Conservation (phyloP, 2,329 filamentous ascomycete species). For the Parastagonospora nodorum region DNA sequence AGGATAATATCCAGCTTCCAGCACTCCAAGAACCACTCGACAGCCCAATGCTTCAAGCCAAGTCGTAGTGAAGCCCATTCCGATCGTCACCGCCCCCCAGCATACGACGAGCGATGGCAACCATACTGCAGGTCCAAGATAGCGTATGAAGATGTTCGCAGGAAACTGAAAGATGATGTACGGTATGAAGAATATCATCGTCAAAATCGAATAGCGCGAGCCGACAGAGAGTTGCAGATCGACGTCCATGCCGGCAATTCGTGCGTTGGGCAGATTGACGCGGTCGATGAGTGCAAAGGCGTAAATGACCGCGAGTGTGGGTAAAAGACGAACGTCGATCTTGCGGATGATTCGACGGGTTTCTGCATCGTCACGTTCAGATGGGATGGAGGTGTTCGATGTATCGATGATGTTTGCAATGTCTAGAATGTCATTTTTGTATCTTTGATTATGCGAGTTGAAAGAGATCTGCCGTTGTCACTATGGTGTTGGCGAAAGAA, state of each 20-base stretch:
- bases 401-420: slow-evolving; percentile 1
- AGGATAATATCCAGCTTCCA: slow-evolving; percentile 27
- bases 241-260: slow-evolving; percentile 15
- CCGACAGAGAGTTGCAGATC: slow-evolving; percentile 20
- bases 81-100: slow-evolving; percentile 24
- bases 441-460: not conserved
- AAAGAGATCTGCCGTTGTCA: slow-evolving; percentile 6
- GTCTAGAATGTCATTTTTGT: slow-evolving; percentile 6
- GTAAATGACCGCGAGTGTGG: slow-evolving; percentile 39
- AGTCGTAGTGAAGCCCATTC: slow-evolving; percentile 22
- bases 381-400: not conserved
- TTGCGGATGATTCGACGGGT: slow-evolving; percentile 41
- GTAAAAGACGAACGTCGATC: slow-evolving; percentile 43
- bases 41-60: slow-evolving; percentile 18
- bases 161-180: slow-evolving; percentile 35
- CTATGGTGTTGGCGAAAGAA: not conserved
- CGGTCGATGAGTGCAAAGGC: slow-evolving; percentile 23
- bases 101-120: slow-evolving; percentile 28
- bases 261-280: slow-evolving; percentile 21
- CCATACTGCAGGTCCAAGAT: slow-evolving; percentile 33
- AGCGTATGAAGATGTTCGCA: slow-evolving; percentile 31
- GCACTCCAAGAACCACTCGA: slow-evolving; percentile 19
- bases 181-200: slow-evolving; percentile 13
- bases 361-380: slow-evolving; percentile 21
- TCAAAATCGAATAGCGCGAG: slow-evolving; percentile 17